Base-by-base conservation (phyloP, 352 stramenopile species). In the Hyaloperonospora brassicae region DNA sequence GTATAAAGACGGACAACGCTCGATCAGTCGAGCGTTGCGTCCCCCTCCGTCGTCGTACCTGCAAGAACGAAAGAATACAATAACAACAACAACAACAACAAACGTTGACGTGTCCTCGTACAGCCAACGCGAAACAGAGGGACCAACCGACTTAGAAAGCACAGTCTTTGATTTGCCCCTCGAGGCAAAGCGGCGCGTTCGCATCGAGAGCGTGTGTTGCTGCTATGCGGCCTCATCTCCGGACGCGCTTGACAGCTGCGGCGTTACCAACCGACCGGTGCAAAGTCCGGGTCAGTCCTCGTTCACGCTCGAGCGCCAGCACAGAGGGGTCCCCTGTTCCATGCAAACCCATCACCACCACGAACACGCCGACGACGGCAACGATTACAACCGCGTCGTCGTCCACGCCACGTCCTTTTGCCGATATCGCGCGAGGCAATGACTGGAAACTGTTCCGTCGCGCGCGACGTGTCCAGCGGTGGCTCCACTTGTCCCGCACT, bases 381-480 rank as follows among this genome's bases (percentile, higher is more conserved):
- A 17, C 17, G 17, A 17, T 44, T 8, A 22, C 45, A 13, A 24
- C n/a, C 24, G 25, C 45, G 1, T 17, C 27, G 7, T 41, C 41
- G 24, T 41, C 22, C 14, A 40, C 43, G 23, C 47, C 51, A 38
- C 42, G 52, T 17, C 34, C 54, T 4, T 48, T 50, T 13, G 55
- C 8, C 4, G 27, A 55, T 23, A 41, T 48, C 11, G 56, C 68
- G 34, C 47, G 47, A 24, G 43, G 61, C 10, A 34, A 67, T 45
- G 64, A 72, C 45, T 50, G 55, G 22, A 56, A 68, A 36, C 48
- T 68, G 35, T 67, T 68, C 41, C 56, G 64, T 17, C 64, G 64
- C 22, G 42, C 49, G 48, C 59, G 52, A 45, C 60, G 64, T 27
- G 52, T 68, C 12, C 60, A 61, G 23, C 55, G 47, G 1, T 60